Base-by-base conservation (phyloP, 2,329 filamentous ascomycete species). In the Colletotrichum horii region DNA sequence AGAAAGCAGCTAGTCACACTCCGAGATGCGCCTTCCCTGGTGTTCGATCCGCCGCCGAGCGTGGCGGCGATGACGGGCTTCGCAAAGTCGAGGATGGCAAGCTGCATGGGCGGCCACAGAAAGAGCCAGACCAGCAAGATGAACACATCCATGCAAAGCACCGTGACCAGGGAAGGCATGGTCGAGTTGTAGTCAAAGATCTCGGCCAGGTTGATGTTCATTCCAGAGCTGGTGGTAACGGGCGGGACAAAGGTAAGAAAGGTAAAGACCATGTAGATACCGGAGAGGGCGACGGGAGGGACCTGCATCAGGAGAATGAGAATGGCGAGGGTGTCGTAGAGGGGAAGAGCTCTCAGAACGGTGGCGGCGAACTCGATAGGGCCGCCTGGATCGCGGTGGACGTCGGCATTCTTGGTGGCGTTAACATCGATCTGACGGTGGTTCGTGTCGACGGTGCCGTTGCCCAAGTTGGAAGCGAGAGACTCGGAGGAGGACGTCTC, bases 291-390 rank as follows among this genome's bases (percentile, higher is more conserved):
- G 81, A 96, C 93, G 26, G 96, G 95, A 34, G 96, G 96, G 12
- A 98, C 92, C 83, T 98, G 96, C 85, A 98, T 94, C 79, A 98
- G 91, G 80, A 98, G 94, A 85, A 98, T 98, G 84, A 98, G 92
- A 81, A 98, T 98, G 83, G 96, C 96, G 85, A 98, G 95, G 76
- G 96, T 98, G 87, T 98, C 96, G 87, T 95, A 94, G 82, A 98
- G 92, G 70, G 96, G 96, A 81, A 96, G 96, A 68, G 96, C 95
- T 81, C 93, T 93, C 83, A 98, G 91, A 80, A 98, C 96, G 71
- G 96, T 98, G 79, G 95, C 91, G 78, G 94, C 94, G 78, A 97
- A 89, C 80, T 94, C 93, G 79, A 98, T 86, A 64, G 94, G 92
- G 73, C 94, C 94, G 75, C 94, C 94, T 70, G 92, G 88, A 82